These are phyloP conservation scores for Picochlorum costavermella DNA, from an alignment of 139 green algal genomes.

Conservation along the genomic window DNA sequence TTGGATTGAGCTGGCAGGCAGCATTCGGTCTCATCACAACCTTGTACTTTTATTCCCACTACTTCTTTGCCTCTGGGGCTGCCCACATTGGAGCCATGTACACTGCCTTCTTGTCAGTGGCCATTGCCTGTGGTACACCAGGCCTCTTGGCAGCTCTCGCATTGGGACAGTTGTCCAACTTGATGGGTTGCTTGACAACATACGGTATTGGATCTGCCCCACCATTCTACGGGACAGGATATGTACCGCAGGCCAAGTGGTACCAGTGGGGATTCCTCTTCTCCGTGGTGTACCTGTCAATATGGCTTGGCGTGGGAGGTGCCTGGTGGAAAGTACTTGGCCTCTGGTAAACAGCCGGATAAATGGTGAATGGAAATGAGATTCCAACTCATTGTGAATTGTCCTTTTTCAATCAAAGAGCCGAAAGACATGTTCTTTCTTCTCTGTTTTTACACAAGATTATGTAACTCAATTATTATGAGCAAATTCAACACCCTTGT, in stretches of 20 bases:
- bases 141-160: conserved; percentile 33
- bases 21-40: conserved; percentile 82
- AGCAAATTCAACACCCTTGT: conserved; percentile 81
- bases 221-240: conserved; percentile 81
- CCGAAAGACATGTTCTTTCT: neutral
- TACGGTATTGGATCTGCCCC: conserved; percentile 98
- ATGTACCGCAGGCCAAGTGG: conserved; percentile 82
- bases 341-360: conserved; percentile 46
- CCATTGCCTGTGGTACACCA: conserved; percentile 81
- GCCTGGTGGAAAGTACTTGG: conserved; percentile 96
- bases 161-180: conserved; percentile 84
- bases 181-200: conserved; percentile 98
- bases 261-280: conserved; percentile 87
- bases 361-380: neutral
- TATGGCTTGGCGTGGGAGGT: conserved; percentile 80
- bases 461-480: neutral
- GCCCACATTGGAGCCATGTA: conserved; percentile 99
- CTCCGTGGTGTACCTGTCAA: conserved; percentile 86
- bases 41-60: conserved; percentile 99
- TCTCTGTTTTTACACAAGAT: neutral
- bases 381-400: neutral
- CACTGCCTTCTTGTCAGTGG: conserved; percentile 96
- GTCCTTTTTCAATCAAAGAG: neutral
- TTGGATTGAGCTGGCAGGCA: conserved; percentile 91
- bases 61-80: conserved; percentile 96